phyloP scores from a whole-genome alignment of 192 early-diverging fungal genomes.

The Hyaloraphidium curvatum region DNA sequence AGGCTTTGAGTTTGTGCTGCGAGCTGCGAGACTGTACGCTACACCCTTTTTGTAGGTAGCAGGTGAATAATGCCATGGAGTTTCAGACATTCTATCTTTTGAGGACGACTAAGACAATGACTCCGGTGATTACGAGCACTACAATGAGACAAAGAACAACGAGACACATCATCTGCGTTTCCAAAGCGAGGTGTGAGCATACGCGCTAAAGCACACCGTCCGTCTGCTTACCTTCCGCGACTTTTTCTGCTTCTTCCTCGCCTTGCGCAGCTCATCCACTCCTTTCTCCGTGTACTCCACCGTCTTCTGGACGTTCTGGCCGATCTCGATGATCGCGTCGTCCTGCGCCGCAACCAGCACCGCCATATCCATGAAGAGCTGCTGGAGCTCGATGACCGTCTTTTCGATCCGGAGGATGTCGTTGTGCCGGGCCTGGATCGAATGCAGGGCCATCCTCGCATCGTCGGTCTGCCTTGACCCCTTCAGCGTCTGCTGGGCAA shows the following conservation, averaged over 20 bases:
- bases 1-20: no score
- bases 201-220: background rate
- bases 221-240: background rate
- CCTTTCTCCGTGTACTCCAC: slow-evolving; percentile 41
- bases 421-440: slow-evolving; percentile 67
- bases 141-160: background rate
- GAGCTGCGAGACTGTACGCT: background rate
- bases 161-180: background rate
- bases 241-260: slow-evolving; percentile 11
- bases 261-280: slow-evolving; percentile 31
- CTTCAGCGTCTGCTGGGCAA: slow-evolving; percentile 3
- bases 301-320: slow-evolving; percentile 36
- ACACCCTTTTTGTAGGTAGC: no score
- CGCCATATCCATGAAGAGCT: slow-evolving; percentile 77
- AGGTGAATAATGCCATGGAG: no score
- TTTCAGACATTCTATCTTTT: no score
- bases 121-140: no score
- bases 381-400: slow-evolving; percentile 49
- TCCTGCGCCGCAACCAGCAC: slow-evolving; percentile 59
- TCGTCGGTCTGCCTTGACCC: slow-evolving; percentile 34
- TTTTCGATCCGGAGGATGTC: slow-evolving; percentile 78
- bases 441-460: slow-evolving; percentile 48
- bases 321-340: slow-evolving; percentile 49
- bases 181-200: background rate
- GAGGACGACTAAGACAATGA: no score